A percentile compares a stretch with the other conserved stretches of the same genome.
Conservation (phyloP, 305 asterid genomes). For the Fraxinus albicans region DNA sequence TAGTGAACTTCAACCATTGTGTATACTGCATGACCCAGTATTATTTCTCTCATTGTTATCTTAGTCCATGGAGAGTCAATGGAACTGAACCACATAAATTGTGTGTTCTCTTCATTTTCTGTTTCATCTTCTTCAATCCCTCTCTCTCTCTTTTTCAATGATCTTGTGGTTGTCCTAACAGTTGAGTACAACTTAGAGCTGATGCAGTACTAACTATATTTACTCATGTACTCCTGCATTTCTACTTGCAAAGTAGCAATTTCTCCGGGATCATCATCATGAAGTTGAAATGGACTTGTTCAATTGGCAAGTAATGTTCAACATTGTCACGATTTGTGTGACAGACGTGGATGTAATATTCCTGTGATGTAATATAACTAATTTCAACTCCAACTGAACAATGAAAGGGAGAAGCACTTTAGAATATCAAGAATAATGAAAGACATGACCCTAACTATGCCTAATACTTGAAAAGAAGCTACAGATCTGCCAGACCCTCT, state of each 20-base stretch:
- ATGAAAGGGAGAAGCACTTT: not conserved
- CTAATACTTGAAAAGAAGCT: not conserved
- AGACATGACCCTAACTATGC: not conserved
- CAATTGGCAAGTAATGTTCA: not conserved
- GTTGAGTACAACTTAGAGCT: not conserved
- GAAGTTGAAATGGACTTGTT: not conserved
- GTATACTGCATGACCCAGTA: not conserved
- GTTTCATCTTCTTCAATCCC: not conserved
- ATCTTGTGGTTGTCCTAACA: not conserved
- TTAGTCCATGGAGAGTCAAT: not conserved
- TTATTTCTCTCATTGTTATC: not conserved
- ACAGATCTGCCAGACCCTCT: not conserved
- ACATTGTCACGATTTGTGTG: not conserved
- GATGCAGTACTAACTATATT: not conserved
- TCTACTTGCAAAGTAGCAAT: not conserved
- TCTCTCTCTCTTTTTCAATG: not conserved
- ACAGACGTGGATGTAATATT: not conserved
- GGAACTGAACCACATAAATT: constrained; percentile 14
- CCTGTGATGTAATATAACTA: not conserved
- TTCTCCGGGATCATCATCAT: not conserved
- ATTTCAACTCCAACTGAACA: not conserved
- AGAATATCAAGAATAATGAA: not conserved
- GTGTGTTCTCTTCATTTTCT: constrained; percentile 47
- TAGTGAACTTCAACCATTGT: not conserved
- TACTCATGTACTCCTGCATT: not conserved